Evolutionary conservation across 805 yeast genomes (phyloP), one percentile per base, ranked within the genome.

Genomic region (Starmerella bacillaris): DNA sequence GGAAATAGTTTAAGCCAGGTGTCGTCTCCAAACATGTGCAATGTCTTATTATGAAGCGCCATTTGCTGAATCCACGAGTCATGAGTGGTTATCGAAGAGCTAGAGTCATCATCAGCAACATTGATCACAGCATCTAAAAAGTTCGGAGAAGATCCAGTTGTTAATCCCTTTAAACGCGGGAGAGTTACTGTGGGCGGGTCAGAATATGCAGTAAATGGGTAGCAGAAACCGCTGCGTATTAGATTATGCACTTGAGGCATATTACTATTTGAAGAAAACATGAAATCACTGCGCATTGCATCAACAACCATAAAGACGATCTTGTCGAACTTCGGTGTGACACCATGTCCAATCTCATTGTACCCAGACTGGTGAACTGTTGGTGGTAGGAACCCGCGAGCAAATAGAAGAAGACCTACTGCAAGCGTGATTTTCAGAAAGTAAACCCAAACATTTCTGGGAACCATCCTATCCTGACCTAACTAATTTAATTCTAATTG

Each of bases 151-250:
- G 94, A 78, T 0, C 98, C 98, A 0, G 95, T 82, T 0, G 95
- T 48, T 15, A 48, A 33, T 3, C 52, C 52, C 55, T 89, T 89
- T 34, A 89, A 61, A 39, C 98, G 66, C 0, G 98, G 98, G 26
- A 89, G 60, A 0, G 98, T 89, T 7, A 89, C 98, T 0, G 98
- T 89, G 3, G 98, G 98, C 1, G 98, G 96, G 43, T 78, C 78
- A 1, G 94, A 75, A 52, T 64, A 78, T 0, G 94, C 94, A 0
- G 98, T 89, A 54, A 72, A 84, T 0, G 94, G 94, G 33, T 84
- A 49, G 0, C 89, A 96, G 24, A 63, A 47, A 8, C 92, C 92
- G 0, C 61, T 45, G 35, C 68, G 64, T 6, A 86, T 58, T 38
- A 84, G 38, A 2, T 56, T 42, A 44, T 86, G 96, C 0, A 78